These are phyloP conservation scores for Verbascum thapsus DNA, from an alignment of 257 asterid species.

Conservation along the genomic window DNA sequence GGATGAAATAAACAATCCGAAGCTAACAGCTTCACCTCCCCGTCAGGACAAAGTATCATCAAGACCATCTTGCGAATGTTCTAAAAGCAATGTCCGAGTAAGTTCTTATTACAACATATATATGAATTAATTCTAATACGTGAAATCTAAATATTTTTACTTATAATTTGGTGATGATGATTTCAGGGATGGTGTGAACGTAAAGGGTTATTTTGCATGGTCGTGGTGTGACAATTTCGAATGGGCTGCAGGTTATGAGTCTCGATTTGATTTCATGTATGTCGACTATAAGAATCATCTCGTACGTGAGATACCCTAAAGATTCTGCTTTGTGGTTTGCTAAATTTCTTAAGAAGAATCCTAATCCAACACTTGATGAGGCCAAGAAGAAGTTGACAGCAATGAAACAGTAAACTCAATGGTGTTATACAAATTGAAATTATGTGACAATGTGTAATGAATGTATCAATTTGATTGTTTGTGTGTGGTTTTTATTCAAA, in stretches of 20 bases:
- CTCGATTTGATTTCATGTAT: slow-evolving; percentile 41
- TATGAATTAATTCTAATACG: no score
- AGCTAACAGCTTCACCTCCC: not conserved
- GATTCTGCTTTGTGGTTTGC: slow-evolving; percentile 41
- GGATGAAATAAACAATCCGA: not conserved
- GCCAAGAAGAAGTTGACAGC: no score
- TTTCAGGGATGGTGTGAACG: slow-evolving; percentile 15
- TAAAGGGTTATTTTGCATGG: slow-evolving; percentile 48
- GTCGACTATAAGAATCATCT: slow-evolving; percentile 35
- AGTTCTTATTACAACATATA: no score
- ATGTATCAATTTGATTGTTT: no score
- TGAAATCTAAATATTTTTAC: no score
- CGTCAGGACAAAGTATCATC: slow-evolving; percentile 7
- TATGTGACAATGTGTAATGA: no score
- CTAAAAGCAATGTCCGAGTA: slow-evolving; percentile 36
- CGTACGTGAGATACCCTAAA: slow-evolving; percentile 39
- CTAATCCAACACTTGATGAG: no score
- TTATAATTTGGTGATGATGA: not conserved
- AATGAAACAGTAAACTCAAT: no score
- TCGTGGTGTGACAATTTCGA: slow-evolving; percentile 45
- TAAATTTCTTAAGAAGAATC: slow-evolving; percentile 34
- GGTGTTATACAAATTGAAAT: no score
- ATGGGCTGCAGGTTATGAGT: slow-evolving; percentile 39
- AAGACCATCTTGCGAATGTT: slow-evolving; percentile 30
- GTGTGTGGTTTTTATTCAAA: no score